phyloP scores from a whole-genome alignment of 2,329 filamentous ascomycete genomes.

The Fusarium haematococcum region DNA sequence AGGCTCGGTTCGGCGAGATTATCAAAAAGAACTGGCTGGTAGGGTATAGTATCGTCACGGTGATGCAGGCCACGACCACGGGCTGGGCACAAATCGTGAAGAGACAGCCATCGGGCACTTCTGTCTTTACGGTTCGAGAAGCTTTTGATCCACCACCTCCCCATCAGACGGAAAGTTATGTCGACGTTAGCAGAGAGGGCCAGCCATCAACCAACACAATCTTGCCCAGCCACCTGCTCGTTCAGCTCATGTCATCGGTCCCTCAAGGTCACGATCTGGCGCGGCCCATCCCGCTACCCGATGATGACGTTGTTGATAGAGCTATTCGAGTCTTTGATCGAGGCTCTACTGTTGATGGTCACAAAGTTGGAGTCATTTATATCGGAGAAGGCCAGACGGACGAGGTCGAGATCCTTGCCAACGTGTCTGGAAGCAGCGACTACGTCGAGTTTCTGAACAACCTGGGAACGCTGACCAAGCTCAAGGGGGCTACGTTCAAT shows the following conservation, averaged over 20 bases:
- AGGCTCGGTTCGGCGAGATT: constrained; percentile 73
- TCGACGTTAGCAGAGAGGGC: constrained; percentile 62
- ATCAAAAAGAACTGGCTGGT: constrained; percentile 77
- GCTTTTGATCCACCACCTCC: constrained; percentile 68
- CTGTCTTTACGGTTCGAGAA: constrained; percentile 69
- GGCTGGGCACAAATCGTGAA: constrained; percentile 79
- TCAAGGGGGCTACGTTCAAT: constrained; percentile 89
- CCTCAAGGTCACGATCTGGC: constrained; percentile 68
- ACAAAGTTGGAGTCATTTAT: constrained; percentile 96
- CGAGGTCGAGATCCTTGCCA: constrained; percentile 87
- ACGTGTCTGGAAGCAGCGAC: constrained; percentile 86
- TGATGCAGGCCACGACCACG: constrained; percentile 75
- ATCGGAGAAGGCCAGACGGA: constrained; percentile 87
- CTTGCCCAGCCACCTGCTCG: constrained; percentile 78
- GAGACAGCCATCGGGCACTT: constrained; percentile 76
- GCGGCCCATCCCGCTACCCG: constrained; percentile 81
- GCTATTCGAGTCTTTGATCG: constrained; percentile 86
- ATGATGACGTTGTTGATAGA: constrained; percentile 75
- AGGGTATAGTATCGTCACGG: constrained; percentile 79
- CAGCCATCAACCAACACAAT: constrained; percentile 69
- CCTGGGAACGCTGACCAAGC: constrained; percentile 82
- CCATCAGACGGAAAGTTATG: constrained; percentile 64
- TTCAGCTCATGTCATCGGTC: constrained; percentile 74
- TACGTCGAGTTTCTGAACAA: constrained; percentile 88
- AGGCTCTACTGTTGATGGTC: constrained; percentile 90